A percentile compares a stretch with the other conserved stretches of the same genome.
These are phyloP conservation scores for Helicostylum pulchrum DNA, from an alignment of 192 early-diverging fungal species.

Conservation along the genomic window DNA sequence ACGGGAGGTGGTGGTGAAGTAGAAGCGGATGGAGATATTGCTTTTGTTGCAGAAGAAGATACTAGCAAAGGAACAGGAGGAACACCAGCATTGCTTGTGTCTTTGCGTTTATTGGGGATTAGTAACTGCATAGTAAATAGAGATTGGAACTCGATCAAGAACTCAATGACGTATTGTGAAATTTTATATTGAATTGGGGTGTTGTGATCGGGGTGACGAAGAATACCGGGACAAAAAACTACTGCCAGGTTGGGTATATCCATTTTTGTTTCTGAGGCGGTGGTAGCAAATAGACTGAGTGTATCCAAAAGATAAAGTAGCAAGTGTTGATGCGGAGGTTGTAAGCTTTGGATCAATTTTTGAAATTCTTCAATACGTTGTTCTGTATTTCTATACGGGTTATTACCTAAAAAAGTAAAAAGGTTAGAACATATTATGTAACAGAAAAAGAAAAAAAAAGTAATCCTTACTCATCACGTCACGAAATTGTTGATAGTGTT, in stretches of 20 bases:
- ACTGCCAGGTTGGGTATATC: conserved; percentile 71
- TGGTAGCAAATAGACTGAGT: conserved; percentile 51
- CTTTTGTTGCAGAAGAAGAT: background rate
- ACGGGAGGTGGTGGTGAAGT: conserved; percentile 1
- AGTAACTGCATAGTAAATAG: conserved; percentile 39
- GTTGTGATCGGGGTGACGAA: conserved; percentile 70
- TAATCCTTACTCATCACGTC: conserved; percentile 52
- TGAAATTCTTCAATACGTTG: conserved; percentile 52
- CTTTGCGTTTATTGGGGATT: background rate
- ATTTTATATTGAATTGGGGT: conserved; percentile 71
- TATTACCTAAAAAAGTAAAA: conserved; percentile 32
- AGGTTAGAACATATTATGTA: background rate
- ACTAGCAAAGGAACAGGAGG: background rate
- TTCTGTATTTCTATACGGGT: conserved; percentile 26
- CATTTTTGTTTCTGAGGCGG: conserved; percentile 62
- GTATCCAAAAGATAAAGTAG: conserved; percentile 70
- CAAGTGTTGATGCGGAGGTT: conserved; percentile 59
- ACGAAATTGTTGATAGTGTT: conserved; percentile 63
- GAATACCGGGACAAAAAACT: conserved; percentile 71
- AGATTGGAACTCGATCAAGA: conserved; percentile 64
- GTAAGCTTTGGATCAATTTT: conserved; percentile 52
- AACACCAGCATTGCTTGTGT: background rate
- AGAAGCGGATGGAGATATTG: background rate
- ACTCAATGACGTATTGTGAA: conserved; percentile 73
- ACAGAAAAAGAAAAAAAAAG: background rate